Evolutionary conservation across 306 rosid genomes (phyloP).

Genomic region (Fragaria vesca): DNA sequence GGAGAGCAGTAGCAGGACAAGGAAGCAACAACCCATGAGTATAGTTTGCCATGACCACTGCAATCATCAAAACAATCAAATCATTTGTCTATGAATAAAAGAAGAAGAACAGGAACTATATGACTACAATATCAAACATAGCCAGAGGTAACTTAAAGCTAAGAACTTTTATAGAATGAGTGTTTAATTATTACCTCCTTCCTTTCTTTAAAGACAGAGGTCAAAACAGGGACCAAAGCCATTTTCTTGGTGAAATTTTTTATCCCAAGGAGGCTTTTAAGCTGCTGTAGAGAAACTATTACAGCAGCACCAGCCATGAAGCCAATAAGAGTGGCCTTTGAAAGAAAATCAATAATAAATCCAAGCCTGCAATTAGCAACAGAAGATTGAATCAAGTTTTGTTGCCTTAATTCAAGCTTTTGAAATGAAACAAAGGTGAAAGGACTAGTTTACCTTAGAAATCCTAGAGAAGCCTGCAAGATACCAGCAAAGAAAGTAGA

Average conservation of each 20-base stretch:
- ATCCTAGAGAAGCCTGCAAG: conserved; percentile 85
- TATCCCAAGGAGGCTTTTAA: conserved; percentile 85
- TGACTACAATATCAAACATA: not conserved
- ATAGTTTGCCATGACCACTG: conserved; percentile 99
- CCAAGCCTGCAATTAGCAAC: conserved; percentile 62
- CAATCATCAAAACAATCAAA: conserved; percentile 20
- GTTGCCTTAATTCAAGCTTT: not conserved
- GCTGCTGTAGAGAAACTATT: conserved; percentile 89
- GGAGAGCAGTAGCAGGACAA: conserved; percentile 60
- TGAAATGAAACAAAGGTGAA: not conserved
- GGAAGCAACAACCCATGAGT: conserved; percentile 84
- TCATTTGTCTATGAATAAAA: not conserved
- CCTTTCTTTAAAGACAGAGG: conserved; percentile 60
- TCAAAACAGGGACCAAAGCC: conserved; percentile 73
- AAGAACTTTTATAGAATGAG: not conserved
- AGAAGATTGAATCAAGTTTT: not conserved
- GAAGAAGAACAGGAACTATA: not conserved
- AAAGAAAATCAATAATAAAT: conserved; percentile 84
- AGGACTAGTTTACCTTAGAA: conserved; percentile 50
- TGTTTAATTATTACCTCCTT: conserved; percentile 53
- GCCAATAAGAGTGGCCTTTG: conserved; percentile 86
- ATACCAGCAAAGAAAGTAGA: conserved; percentile 88
- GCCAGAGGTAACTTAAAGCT: not conserved
- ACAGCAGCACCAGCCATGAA: conserved; percentile 98
- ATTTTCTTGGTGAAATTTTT: conserved; percentile 70